Conservation (phyloP, 805 yeast species). For the Saccharomycopsis amapae region DNA sequence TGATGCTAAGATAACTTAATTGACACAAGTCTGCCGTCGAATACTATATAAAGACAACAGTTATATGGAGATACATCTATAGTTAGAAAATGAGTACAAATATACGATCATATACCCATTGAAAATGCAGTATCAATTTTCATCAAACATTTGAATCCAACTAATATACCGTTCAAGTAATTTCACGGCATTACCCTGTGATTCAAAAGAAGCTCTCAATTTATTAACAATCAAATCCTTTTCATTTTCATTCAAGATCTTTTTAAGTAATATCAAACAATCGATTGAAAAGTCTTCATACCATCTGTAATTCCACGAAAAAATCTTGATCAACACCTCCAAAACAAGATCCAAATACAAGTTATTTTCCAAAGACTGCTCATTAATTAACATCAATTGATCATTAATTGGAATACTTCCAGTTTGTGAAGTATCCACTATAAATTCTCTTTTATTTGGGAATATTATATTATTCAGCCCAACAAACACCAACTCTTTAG, state of each 20-base stretch:
- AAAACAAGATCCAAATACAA: constrained; percentile 34
- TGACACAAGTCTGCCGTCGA: too few relatives aligned
- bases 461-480: constrained; percentile 22
- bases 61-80: too few relatives aligned
- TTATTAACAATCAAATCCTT: constrained; percentile 28
- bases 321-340: constrained; percentile 38
- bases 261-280: constrained; percentile 38
- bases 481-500: constrained; percentile 22
- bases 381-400: constrained; percentile 22
- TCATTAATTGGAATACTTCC: constrained; percentile 12
- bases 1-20: too few relatives aligned
- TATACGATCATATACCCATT: too few relatives aligned
- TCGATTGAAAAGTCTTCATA: constrained; percentile 47
- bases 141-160: constrained; percentile 22
- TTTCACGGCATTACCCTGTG: constrained; percentile 24
- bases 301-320: constrained; percentile 61
- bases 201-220: constrained; percentile 26
- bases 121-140: not conserved
- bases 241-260: constrained; percentile 34
- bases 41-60: too few relatives aligned
- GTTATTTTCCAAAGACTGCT: constrained; percentile 24
- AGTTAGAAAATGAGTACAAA: too few relatives aligned
- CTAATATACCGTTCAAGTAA: constrained; percentile 20
- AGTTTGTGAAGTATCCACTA: constrained; percentile 7
- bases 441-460: constrained; percentile 21